Evolutionary conservation across 495 filamentous ascomycete genomes (phyloP).

Genomic region (Pyronema domesticum): DNA sequence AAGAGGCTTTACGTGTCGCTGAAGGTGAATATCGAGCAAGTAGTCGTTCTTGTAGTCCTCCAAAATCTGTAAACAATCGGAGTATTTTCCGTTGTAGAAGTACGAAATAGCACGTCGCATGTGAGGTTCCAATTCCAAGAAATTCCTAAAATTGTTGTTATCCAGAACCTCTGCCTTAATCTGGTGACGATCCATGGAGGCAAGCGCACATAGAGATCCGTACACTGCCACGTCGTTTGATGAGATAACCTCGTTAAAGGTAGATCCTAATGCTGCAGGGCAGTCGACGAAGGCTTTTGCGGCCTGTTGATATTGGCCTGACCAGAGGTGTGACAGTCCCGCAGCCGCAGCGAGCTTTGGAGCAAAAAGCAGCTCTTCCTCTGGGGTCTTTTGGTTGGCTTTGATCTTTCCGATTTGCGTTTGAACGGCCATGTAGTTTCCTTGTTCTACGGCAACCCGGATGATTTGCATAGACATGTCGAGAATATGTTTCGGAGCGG

Average conservation of each 20-base stretch:
- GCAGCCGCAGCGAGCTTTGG: constrained; percentile 48
- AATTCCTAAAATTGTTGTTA: constrained; percentile 60
- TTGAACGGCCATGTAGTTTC: constrained; percentile 46
- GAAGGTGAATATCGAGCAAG: constrained; percentile 72
- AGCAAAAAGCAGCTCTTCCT: constrained; percentile 42
- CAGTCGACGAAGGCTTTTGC: constrained; percentile 52
- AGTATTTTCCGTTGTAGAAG: constrained; percentile 78
- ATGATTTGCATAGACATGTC: constrained; percentile 55
- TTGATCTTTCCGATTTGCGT: constrained; percentile 53
- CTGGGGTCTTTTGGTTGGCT: constrained; percentile 29
- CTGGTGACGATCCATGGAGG: constrained; percentile 64
- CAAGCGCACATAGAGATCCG: constrained; percentile 75
- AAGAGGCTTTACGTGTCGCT: constrained; percentile 50
- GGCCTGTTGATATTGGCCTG: constrained; percentile 49
- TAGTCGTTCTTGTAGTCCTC: constrained; percentile 71
- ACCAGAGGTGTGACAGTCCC: constrained; percentile 54
- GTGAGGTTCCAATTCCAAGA: constrained; percentile 84
- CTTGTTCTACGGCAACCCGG: constrained; percentile 47
- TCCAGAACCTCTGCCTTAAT: constrained; percentile 63
- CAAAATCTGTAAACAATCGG: constrained; percentile 61
- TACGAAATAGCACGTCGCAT: constrained; percentile 75
- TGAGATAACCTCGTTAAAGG: constrained; percentile 54
- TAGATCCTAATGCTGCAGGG: constrained; percentile 33
- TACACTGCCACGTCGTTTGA: constrained; percentile 85
- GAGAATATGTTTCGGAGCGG: constrained; percentile 47